Evolutionary conservation across 1,284 basidiomycete species (phyloP).

Genomic region (Vanrija humicola): DNA sequence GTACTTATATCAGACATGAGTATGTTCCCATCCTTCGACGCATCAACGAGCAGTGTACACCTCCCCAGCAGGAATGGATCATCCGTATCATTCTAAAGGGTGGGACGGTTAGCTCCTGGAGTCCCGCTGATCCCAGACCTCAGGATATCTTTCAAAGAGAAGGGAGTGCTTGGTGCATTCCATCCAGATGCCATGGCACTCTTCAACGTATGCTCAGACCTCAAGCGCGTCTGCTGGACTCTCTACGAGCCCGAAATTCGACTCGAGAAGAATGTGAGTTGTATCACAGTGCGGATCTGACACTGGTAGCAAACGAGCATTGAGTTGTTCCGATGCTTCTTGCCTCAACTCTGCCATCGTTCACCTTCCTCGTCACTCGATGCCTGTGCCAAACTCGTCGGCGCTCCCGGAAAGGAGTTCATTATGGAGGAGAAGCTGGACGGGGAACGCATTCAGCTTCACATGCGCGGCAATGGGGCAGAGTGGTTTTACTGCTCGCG

Average conservation of each 20-base stretch:
- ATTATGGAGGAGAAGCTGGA: constrained; percentile 94
- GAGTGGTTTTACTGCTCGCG: constrained; percentile 88
- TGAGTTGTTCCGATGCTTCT: constrained; percentile 74
- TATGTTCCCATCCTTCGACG: constrained; percentile 70
- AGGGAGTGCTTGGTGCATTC: constrained; percentile 77
- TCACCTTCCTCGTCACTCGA: constrained; percentile 67
- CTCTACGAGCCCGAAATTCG: constrained; percentile 48
- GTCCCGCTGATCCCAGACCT: constrained; percentile 38
- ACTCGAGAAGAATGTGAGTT: constrained; percentile 54
- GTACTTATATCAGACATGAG: constrained; percentile 55
- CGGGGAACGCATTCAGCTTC: constrained; percentile 89
- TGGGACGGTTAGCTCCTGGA: constrained; percentile 4
- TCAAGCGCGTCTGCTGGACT: constrained; percentile 76
- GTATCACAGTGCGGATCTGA: not conserved
- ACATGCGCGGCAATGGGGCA: constrained; percentile 68
- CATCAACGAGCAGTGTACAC: constrained; percentile 70
- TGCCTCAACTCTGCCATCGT: constrained; percentile 88
- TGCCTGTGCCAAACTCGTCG: constrained; percentile 77
- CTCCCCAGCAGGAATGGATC: constrained; percentile 86
- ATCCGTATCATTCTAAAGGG: constrained; percentile 87
- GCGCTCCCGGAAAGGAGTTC: constrained; percentile 60
- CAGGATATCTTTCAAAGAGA: constrained; percentile 58
- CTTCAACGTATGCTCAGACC: constrained; percentile 90
- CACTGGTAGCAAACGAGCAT: constrained; percentile 66
- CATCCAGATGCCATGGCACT: constrained; percentile 86